These are phyloP conservation scores for Fusarium chaquense DNA, from an alignment of 2,329 filamentous ascomycete species.

Conservation along the genomic window DNA sequence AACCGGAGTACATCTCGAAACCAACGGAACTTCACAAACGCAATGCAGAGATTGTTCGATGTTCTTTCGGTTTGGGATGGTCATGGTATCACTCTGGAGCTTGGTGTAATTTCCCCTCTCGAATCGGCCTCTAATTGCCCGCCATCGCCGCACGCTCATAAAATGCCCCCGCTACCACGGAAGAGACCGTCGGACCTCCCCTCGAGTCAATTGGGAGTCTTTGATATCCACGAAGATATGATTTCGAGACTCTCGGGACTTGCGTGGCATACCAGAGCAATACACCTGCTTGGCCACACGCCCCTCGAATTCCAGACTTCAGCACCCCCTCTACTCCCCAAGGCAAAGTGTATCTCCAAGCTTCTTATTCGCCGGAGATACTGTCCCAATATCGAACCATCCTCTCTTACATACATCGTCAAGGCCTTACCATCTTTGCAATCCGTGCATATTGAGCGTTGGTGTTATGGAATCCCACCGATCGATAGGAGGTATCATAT, in stretches of 20 bases:
- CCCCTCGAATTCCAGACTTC: not conserved
- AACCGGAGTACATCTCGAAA: not conserved
- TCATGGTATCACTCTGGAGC: not conserved
- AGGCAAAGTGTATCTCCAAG: not conserved
- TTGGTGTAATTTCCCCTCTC: not conserved
- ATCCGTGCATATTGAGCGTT: slow-evolving; percentile 27
- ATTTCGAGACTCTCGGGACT: not conserved
- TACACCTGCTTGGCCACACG: not conserved
- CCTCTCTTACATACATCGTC: not conserved
- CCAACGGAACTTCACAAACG: not conserved
- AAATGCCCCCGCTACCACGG: fast-evolving
- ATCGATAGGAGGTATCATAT: not conserved
- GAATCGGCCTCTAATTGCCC: too few relatives aligned
- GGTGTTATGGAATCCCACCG: not conserved
- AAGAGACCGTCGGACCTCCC: not conserved
- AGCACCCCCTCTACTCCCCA: not conserved
- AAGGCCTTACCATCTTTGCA: slow-evolving; percentile 13
- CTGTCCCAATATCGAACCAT: slow-evolving; percentile 6
- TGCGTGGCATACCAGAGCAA: fast-evolving
- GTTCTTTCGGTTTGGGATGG: not conserved
- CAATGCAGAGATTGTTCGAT: not conserved
- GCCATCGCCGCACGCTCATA: not conserved
- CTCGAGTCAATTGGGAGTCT: too few relatives aligned
- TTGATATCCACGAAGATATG: not conserved
- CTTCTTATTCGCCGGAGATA: slow-evolving; percentile 28